phyloP scores from a whole-genome alignment of 768 basidiomycete species.

The Lactarius indigo region DNA sequence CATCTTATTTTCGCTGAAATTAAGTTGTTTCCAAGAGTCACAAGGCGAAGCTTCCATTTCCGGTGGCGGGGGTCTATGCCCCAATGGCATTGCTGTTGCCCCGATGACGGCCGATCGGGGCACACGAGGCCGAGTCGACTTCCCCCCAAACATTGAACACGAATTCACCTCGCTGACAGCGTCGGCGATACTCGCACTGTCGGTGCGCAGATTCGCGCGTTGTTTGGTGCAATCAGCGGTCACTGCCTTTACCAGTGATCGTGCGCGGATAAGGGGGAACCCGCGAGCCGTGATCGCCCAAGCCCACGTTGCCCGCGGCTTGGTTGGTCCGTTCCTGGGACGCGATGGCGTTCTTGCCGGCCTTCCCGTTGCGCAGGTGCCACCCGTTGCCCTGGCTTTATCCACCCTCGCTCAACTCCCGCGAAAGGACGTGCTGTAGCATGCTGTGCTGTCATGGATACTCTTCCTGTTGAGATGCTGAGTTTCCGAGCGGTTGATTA shows the following conservation, averaged over 20 bases:
- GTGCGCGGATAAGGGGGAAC: not conserved
- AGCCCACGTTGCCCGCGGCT: conserved; percentile 17
- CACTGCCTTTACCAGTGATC: conserved; percentile 10
- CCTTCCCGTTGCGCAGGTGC: not conserved
- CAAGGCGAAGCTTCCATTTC: not conserved
- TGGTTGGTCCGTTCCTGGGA: conserved; percentile 14
- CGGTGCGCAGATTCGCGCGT: conserved; percentile 19
- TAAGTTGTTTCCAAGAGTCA: conserved; percentile 11
- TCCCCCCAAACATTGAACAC: not conserved
- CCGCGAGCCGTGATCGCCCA: conserved; percentile 6
- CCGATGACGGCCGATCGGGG: not conserved
- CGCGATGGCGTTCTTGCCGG: not conserved
- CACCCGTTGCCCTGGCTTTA: conserved; percentile 9
- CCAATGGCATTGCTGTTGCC: conserved; percentile 5
- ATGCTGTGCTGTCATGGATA: conserved; percentile 9
- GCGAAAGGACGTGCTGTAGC: not conserved
- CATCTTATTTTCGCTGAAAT: conserved; percentile 6
- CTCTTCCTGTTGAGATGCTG: not conserved
- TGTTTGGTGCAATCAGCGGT: conserved; percentile 9
- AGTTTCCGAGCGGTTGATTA: not conserved
- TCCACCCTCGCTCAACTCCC: conserved; percentile 7
- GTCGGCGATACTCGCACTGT: conserved; percentile 18
- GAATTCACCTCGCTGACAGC: not conserved
- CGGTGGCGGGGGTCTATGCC: not conserved
- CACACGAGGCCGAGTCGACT: not conserved